Percentiles rank a stretch among this genome's conserved stretches.
These are phyloP conservation scores for Akanthomyces uredinophilus DNA, from an alignment of 2,329 filamentous ascomycete genomes.

Conservation along the genomic window DNA sequence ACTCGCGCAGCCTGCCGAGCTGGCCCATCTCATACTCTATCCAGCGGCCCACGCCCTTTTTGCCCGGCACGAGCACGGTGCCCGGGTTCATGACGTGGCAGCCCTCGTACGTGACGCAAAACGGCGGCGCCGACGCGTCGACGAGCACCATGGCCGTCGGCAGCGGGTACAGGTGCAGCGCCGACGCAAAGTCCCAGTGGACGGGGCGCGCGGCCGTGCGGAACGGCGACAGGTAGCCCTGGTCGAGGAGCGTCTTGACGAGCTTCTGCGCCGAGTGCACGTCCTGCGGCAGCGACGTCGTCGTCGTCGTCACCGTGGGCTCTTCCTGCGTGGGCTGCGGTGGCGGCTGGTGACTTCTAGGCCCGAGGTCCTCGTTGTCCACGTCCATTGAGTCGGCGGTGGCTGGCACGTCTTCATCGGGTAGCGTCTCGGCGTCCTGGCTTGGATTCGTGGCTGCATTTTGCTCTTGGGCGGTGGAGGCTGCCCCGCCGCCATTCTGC, in stretches of 20 bases:
- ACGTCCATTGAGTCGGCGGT: constrained; percentile 36
- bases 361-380: constrained; percentile 23
- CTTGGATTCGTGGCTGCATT: constrained; percentile 27
- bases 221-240: constrained; percentile 85
- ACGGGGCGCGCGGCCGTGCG: constrained; percentile 72
- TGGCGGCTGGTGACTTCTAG: neutral
- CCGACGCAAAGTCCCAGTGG: constrained; percentile 79
- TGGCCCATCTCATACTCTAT: constrained; percentile 74
- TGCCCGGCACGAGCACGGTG: constrained; percentile 63
- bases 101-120: constrained; percentile 87
- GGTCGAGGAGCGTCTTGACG: constrained; percentile 87
- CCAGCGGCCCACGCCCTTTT: constrained; percentile 70
- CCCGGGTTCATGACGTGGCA: constrained; percentile 96
- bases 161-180: constrained; percentile 79
- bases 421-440: constrained; percentile 16
- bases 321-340: constrained; percentile 11
- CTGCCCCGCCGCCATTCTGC: constrained; percentile 16
- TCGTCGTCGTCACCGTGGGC: constrained; percentile 15
- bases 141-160: constrained; percentile 79
- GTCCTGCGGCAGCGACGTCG: constrained; percentile 40
- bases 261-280: constrained; percentile 64
- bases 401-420: neutral
- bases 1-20: constrained; percentile 59
- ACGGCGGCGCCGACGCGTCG: constrained; percentile 75
- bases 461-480: constrained; percentile 23